Evolutionary conservation across 2,329 filamentous ascomycete species (phyloP), one percentile per base, ranked within the genome.

Genomic region (Colletotrichum sidae): DNA sequence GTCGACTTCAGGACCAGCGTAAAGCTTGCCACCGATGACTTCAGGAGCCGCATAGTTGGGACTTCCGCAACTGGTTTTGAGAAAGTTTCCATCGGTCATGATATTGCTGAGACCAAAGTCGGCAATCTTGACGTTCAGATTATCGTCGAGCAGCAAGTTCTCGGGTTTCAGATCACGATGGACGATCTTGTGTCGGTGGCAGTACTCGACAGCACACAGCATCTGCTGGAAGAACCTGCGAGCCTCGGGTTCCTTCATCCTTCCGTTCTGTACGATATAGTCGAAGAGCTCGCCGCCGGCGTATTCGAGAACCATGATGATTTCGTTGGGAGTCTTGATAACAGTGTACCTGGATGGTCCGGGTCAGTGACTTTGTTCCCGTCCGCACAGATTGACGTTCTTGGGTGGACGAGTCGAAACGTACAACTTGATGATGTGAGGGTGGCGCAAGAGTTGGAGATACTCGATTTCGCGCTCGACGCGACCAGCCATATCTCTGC

Each of bases 401-500:
- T 11, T 34, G 5, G 6, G 11, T 47, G 17, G 15, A 12, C 5
- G 17, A 45, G 38, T 38, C n/a, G 34, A 38, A 45, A 83, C 86
- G 74, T 84, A 97, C 89, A 99, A 86, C 81, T 99, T 99, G 84
- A 99, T 99, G 77, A 99, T 99, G 80, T 99, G 96, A 45, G 96
- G 96, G 78, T 99, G 96, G 67, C 96, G 90, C 67, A 99, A 85
- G 67, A 99, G 83, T 81, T 99, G 96, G 69, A 99, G 86, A 76
- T 99, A 99, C 78, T 97, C 94, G 72, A 99, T 99, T 83, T 99
- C 96, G 71, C 96, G 89, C 83, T 99, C 96, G 69, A 99, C 96
- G 67, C 96, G 89, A 67, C 96, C 96, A 57, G 96, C 94, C 96
- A 99, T 98, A 79, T 99, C 96, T 74, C 95, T 87, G 71, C 94